Percentiles rank a stretch among this genome's conserved stretches.
These are phyloP conservation scores for Stephanodiscus triporus DNA, from an alignment of 108 stramenopile genomes.

Conservation along the genomic window DNA sequence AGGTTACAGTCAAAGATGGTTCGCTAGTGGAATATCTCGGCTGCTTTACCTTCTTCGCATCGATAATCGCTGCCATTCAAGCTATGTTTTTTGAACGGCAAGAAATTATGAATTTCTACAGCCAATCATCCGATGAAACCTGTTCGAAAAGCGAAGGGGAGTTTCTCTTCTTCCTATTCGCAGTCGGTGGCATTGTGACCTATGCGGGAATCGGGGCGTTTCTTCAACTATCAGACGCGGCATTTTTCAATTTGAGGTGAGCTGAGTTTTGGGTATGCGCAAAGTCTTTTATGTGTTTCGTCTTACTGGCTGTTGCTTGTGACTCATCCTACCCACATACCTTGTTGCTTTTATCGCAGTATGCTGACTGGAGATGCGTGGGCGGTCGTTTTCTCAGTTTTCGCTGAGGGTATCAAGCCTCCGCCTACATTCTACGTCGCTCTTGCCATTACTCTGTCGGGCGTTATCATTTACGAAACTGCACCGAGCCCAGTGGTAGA, in stretches of 20 bases:
- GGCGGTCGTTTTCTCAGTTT: slow-evolving; percentile 84
- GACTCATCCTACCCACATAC: background rate
- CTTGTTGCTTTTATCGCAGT: slow-evolving; percentile 2
- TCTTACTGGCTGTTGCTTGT: background rate
- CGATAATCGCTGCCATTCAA: slow-evolving; percentile 63
- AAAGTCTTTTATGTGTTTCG: background rate
- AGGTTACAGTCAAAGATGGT: slow-evolving; percentile 63
- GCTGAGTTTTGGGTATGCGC: background rate
- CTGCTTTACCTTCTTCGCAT: slow-evolving; percentile 83
- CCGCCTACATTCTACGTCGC: slow-evolving; percentile 83
- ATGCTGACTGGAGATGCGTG: slow-evolving; percentile 95
- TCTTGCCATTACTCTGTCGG: slow-evolving; percentile 75
- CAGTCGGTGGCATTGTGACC: slow-evolving; percentile 44
- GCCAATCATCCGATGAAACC: slow-evolving; percentile 18
- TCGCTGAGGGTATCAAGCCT: slow-evolving; percentile 79
- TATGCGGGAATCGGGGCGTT: slow-evolving; percentile 74
- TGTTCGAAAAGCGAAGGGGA: slow-evolving; percentile 49
- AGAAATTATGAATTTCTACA: slow-evolving; percentile 54
- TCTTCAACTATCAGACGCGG: slow-evolving; percentile 72
- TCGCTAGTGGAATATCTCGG: slow-evolving; percentile 82
- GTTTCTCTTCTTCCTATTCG: slow-evolving; percentile 59
- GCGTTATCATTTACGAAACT: slow-evolving; percentile 91
- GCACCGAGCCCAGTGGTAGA: slow-evolving; percentile 66
- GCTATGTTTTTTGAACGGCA: slow-evolving; percentile 65
- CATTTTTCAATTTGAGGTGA: slow-evolving; percentile 71